Evolutionary conservation across 495 filamentous ascomycete genomes (phyloP), one percentile per base, ranked within the genome.

Genomic region (Aspergillus leporis): DNA sequence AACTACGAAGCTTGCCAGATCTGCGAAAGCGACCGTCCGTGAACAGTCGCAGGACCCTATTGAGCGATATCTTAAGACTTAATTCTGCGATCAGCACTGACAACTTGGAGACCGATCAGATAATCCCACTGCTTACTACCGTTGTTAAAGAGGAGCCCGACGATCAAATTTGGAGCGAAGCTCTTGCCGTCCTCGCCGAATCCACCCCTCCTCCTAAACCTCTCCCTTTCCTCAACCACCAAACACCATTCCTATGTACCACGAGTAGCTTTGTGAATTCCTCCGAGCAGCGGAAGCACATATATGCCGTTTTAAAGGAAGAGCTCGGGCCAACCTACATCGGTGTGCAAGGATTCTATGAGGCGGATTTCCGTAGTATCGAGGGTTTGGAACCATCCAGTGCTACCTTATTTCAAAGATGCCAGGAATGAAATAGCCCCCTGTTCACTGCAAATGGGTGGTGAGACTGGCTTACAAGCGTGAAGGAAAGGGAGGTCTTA

Each of bases 231-330:
- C 19, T 45, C 0, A 31, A 31, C 48, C n/a, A 28, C 25, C 56
- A 53, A 34, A 59, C 56, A 1, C 55, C 55, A 2, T 40, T 16
- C 9, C 38, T 58, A 18, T 31, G 43, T 30, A 58, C 55, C 4
- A 58, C 55, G 16, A 51, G 55, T 46, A 51, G 45, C 23, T 50
- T 58, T 16, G 55, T 51, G 13, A 58, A 58, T 18, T 58, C 55
- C 22, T 58, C 55, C 0, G 55, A 51, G 28, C 55, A 51, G n/a
- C 55, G 55, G 8, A 58, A 51, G 13, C 34, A 51, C 23, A 31
- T 58, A 3, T 46, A 58, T 22, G 22, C 8, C 4, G 46, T 58
- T 3, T 25, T 58, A 21, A 58, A 58, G 55, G 55, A 58, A 16
- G 55, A 58, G 25, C 28, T 58, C 16, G 55, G 55, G 4, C 28